Conservation (phyloP, 2,329 filamentous ascomycete species). For the Pseudogymnoascus sp. region DNA sequence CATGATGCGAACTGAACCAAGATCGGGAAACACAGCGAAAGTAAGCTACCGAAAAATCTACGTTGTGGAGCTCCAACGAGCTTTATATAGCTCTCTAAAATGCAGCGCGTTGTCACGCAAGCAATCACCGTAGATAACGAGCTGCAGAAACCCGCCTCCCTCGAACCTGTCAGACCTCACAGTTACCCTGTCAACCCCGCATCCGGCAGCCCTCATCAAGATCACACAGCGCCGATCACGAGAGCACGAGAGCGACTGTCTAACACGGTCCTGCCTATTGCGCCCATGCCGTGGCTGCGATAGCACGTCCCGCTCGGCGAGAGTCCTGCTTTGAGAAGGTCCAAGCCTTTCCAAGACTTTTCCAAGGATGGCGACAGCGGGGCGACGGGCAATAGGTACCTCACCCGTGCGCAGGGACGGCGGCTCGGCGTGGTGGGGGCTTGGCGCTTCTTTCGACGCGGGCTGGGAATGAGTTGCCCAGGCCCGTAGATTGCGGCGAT, state of each 20-base stretch:
- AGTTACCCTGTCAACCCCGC: neutral
- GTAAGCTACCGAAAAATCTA: neutral
- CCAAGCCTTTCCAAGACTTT: constrained; percentile 2
- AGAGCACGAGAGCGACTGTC: neutral
- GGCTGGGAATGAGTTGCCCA: neutral
- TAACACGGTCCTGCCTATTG: neutral
- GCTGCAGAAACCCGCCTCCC: neutral
- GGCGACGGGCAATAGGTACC: neutral
- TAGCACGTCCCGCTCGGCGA: neutral
- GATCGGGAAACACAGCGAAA: neutral
- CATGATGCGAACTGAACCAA: neutral
- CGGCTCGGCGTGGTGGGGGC: neutral
- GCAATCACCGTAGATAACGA: neutral
- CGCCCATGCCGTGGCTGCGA: neutral
- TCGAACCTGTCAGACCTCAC: neutral
- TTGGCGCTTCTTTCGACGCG: neutral
- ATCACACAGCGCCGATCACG: neutral
- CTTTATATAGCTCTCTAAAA: neutral
- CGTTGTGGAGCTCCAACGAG: neutral
- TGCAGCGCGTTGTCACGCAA: neutral
- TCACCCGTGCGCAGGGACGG: neutral
- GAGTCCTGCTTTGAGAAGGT: neutral
- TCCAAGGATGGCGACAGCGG: constrained; percentile 2
- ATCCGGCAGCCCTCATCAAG: neutral
- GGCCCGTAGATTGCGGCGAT: neutral